Percentiles rank a stretch among this genome's conserved stretches.
Evolutionary conservation across 139 green algal species (phyloP).

Genomic region (Pleodorina starrii): DNA sequence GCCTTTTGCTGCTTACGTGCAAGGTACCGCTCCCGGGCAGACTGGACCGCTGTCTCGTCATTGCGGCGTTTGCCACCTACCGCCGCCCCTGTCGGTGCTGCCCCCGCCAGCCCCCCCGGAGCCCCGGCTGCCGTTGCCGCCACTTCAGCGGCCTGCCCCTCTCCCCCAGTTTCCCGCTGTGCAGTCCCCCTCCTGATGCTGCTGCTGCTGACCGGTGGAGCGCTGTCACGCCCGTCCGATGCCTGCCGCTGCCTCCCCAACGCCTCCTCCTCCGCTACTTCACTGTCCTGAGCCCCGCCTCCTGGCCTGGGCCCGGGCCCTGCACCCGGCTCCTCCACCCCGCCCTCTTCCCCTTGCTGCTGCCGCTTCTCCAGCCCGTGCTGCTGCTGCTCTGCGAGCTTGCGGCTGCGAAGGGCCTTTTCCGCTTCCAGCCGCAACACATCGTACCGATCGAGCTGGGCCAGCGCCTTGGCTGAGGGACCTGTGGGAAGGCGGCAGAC

Average conservation of each 20-base stretch:
- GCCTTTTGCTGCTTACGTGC: constrained; percentile 59
- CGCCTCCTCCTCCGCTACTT: neutral
- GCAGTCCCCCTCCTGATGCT: too few species aligned
- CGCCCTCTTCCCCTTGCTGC: neutral
- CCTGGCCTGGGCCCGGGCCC: neutral
- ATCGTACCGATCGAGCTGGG: constrained; percentile 55
- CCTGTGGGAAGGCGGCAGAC: neutral
- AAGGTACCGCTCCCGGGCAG: constrained; percentile 85
- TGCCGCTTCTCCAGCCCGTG: neutral
- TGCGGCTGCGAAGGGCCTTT: constrained; percentile 26
- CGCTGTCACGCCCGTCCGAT: too few species aligned
- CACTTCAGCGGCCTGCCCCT: neutral
- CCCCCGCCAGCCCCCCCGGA: neutral
- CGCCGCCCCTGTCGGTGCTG: neutral
- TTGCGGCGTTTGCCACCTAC: constrained; percentile 67
- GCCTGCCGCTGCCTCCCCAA: too few species aligned
- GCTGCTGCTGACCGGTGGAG: neutral
- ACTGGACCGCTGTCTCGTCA: constrained; percentile 71
- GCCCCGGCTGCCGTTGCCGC: neutral
- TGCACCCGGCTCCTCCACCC: neutral
- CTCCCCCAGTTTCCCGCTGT: neutral
- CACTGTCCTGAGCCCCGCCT: neutral
- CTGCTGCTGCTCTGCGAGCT: neutral
- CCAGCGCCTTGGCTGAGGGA: constrained; percentile 38
- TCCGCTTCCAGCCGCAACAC: constrained; percentile 56